Base-by-base conservation (phyloP, 2,329 filamentous ascomycete species). In the Xylaria sp. region DNA sequence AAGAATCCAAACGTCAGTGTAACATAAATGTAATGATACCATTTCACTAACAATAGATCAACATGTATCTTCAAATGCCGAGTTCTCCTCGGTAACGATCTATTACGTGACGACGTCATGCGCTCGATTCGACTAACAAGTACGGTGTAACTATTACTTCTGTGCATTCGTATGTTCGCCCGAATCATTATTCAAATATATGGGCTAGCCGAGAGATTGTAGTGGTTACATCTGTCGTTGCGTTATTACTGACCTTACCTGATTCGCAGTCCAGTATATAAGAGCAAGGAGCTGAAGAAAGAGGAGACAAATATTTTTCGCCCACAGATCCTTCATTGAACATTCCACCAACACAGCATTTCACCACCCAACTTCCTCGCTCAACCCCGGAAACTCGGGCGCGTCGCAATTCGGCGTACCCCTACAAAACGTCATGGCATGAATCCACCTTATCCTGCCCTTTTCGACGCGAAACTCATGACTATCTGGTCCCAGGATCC, bases 1-100 rank as follows among this genome's bases (percentile, higher is more conserved):
- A 66, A 72, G 71, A 51, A 47, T 66, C 1, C 74, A 72, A 67
- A 69, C 69, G 21, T 67, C 66, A 58, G 54, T 53, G 19, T 23
- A 14, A 65, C 14, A 42, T 45, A 23, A 63, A 19, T 58, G n/a
- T 49, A 33, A 45, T 57, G 3, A 47, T 40, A n/a, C n/a, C 40
- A 40, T 17, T 49, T 49, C 9, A 21, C 17, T n/a, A 57, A 2
- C 46, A 54, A 40, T 2, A 49, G 45, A 3, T 35, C 5, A 45
- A 14, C 42, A 40, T 8, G 14, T 8, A 28, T 12, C 19, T 25
- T 43, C 3, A 5, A 23, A 6, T 37, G 45, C 35, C 8, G 1
- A n/a, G 11, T 28, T 61, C 51, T 1, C 33, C n/a, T 45, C 17
- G 15, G 4, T 21, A n/a, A 37, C 19, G n/a, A 15, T 19, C 31